Evolutionary conservation across 1,139 yeast species (phyloP).

Genomic region (Nadsonia commutata): DNA sequence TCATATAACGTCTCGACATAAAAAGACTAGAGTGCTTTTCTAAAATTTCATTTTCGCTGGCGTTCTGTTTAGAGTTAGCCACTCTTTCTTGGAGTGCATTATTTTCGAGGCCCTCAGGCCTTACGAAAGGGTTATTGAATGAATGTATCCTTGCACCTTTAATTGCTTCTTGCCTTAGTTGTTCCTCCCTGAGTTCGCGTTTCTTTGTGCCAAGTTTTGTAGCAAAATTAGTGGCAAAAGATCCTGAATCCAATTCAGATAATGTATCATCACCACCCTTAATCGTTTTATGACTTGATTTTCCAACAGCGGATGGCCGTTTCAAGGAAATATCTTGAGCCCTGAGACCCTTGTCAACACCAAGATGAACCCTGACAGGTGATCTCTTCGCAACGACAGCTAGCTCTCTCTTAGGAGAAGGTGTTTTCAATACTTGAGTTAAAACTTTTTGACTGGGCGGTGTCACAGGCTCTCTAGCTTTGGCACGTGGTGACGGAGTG

Average conservation of each 20-base stretch:
- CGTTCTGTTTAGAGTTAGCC: slow-evolving; percentile 1
- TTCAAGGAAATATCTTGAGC: slow-evolving; percentile 10
- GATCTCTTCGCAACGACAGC: too few relatives aligned
- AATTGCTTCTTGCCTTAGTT: background rate
- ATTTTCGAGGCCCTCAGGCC: slow-evolving; percentile 1
- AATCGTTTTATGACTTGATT: too few relatives aligned
- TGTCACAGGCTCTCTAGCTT: too few relatives aligned
- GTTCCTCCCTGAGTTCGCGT: slow-evolving; percentile 2
- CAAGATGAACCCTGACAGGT: slow-evolving; percentile 7
- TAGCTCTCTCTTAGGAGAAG: background rate
- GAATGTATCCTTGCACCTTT: background rate
- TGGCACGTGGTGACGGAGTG: too few relatives aligned
- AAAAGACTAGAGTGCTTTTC: slow-evolving; percentile 12
- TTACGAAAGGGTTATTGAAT: background rate
- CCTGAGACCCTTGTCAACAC: slow-evolving; percentile 10
- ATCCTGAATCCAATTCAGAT: slow-evolving; percentile 1
- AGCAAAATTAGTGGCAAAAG: slow-evolving; percentile 1
- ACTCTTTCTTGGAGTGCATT: background rate
- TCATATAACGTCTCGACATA: slow-evolving; percentile 9
- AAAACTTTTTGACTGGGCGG: background rate
- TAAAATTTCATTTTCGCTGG: background rate
- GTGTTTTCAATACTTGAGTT: background rate
- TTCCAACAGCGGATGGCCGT: too few relatives aligned
- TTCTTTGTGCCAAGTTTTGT: slow-evolving; percentile 2
- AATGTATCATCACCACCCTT: background rate